These are phyloP conservation scores for Botrytis hyacinthi DNA, from an alignment of 2,329 filamentous ascomycete genomes.

Conservation along the genomic window DNA sequence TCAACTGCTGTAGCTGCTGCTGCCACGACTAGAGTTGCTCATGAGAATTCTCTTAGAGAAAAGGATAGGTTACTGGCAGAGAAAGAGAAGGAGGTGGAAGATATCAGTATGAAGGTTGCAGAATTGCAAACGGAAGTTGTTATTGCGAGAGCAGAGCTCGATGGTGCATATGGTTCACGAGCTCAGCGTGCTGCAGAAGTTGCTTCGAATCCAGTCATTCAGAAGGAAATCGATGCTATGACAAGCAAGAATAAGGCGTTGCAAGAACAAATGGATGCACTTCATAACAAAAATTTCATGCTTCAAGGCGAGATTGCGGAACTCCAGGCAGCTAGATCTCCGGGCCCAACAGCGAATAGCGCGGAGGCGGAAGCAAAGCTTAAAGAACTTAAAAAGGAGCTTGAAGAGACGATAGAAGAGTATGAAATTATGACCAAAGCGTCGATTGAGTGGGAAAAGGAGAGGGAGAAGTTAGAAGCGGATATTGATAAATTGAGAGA, in stretches of 20 bases:
- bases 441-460: constrained; percentile 68
- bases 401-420: constrained; percentile 65
- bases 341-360: constrained; percentile 4
- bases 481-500: constrained; percentile 63
- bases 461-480: constrained; percentile 62
- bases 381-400: constrained; percentile 59
- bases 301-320: constrained; percentile 21
- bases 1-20: constrained; percentile 32
- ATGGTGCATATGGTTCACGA: constrained; percentile 85
- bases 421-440: constrained; percentile 70
- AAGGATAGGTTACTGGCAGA: constrained; percentile 36
- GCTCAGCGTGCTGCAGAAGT: constrained; percentile 67
- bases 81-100: constrained; percentile 50
- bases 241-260: constrained; percentile 44
- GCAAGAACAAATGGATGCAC: constrained; percentile 33
- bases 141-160: constrained; percentile 86
- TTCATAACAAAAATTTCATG: constrained; percentile 23
- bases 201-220: constrained; percentile 55
- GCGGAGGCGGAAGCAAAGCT: constrained; percentile 40
- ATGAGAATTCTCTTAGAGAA: constrained; percentile 28
- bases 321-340: constrained; percentile 9
- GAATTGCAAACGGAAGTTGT: constrained; percentile 75
- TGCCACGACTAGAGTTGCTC: constrained; percentile 27
- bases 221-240: constrained; percentile 58
- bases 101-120: constrained; percentile 62